Conservation (phyloP, 2,329 filamentous ascomycete species). For the Alternaria ventricosa region DNA sequence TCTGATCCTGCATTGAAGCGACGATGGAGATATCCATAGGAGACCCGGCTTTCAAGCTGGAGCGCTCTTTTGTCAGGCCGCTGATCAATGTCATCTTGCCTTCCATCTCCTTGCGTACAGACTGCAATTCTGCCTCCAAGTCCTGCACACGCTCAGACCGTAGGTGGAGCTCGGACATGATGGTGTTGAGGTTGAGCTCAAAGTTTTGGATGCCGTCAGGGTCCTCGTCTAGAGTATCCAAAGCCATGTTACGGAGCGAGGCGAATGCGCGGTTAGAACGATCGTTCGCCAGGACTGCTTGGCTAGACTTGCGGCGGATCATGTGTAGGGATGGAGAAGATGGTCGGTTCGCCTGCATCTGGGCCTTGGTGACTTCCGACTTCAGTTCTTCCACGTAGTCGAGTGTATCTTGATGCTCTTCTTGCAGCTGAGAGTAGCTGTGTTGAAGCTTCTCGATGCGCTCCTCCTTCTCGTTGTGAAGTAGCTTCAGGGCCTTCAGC, state of each 20-base stretch:
- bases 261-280: conserved; percentile 90
- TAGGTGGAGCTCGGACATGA: conserved; percentile 88
- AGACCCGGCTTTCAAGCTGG: conserved; percentile 79
- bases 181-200: conserved; percentile 86
- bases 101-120: conserved; percentile 94
- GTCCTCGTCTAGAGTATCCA: conserved; percentile 81
- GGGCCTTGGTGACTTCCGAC: conserved; percentile 81
- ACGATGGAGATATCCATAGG: conserved; percentile 93
- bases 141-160: conserved; percentile 90
- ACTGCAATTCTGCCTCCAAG: conserved; percentile 82
- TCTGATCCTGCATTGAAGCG: conserved; percentile 83
- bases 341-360: conserved; percentile 67
- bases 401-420: conserved; percentile 80
- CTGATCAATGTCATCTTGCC: conserved; percentile 95
- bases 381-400: conserved; percentile 91
- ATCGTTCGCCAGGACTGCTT: conserved; percentile 85
- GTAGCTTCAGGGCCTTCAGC: conserved; percentile 71
- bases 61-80: conserved; percentile 88
- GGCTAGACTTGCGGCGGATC: conserved; percentile 91
- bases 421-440: conserved; percentile 83
- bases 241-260: conserved; percentile 84
- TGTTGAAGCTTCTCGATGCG: conserved; percentile 75
- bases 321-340: conserved; percentile 73
- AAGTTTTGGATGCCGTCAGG: conserved; percentile 91
- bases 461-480: conserved; percentile 78